A percentile compares a stretch with the other conserved stretches of the same genome.
Evolutionary conservation across 257 asterid species (phyloP).

Genomic region (Hygrophila difformis): DNA sequence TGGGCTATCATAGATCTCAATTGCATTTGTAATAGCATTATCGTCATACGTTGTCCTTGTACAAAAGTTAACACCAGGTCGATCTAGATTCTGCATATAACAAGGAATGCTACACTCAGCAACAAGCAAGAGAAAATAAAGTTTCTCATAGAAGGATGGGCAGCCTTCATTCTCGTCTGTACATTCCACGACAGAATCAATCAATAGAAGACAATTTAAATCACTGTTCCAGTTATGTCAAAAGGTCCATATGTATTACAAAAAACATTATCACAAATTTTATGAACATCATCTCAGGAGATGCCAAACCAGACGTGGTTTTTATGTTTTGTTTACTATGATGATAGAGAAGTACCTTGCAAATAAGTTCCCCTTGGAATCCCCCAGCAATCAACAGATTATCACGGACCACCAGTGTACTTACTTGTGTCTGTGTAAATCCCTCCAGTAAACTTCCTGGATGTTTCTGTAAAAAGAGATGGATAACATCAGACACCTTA

Average conservation of each 20-base stretch:
- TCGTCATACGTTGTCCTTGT: slow-evolving; percentile 62
- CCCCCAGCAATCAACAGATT: slow-evolving; percentile 48
- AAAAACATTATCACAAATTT: neutral
- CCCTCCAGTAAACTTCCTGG: slow-evolving; percentile 47
- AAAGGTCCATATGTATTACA: slow-evolving; percentile 5
- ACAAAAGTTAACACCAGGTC: slow-evolving; percentile 58
- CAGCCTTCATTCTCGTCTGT: slow-evolving; percentile 2
- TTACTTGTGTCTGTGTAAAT: slow-evolving; percentile 43
- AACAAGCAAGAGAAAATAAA: slow-evolving; percentile 4
- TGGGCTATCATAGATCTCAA: slow-evolving; percentile 36
- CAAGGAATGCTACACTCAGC: slow-evolving; percentile 11
- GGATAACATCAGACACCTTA: slow-evolving; percentile 11
- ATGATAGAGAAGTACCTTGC: slow-evolving; percentile 33
- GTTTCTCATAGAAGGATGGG: neutral
- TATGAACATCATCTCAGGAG: neutral
- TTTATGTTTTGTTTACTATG: too few species aligned
- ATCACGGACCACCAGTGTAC: slow-evolving; percentile 45
- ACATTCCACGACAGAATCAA: neutral
- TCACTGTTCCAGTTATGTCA: neutral
- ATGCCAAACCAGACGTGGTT: neutral
- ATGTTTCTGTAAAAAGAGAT: slow-evolving; percentile 27
- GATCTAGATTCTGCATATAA: slow-evolving; percentile 46
- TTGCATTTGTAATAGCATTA: slow-evolving; percentile 45
- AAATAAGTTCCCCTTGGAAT: slow-evolving; percentile 49
- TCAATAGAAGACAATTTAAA: neutral